Evolutionary conservation across 2,329 filamentous ascomycete species (phyloP).

Genomic region (Zymoseptoria tritici): DNA sequence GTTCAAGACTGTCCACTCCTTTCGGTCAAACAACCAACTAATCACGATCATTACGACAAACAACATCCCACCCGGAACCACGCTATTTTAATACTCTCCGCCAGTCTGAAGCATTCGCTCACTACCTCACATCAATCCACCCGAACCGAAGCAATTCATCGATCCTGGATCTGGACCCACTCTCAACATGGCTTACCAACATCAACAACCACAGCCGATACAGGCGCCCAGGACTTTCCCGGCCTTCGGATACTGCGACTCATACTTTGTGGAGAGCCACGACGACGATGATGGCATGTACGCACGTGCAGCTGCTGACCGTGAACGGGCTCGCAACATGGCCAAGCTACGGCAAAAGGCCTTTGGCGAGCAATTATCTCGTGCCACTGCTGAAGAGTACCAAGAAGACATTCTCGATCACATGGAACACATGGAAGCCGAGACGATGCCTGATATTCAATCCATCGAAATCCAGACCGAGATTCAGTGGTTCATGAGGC

Average conservation of each 20-base stretch:
- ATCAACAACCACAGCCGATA: conserved; percentile 15
- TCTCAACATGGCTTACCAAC: conserved; percentile 49
- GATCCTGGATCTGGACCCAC: conserved; percentile 32
- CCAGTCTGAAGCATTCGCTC: conserved; percentile 27
- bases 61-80: conserved; percentile 40
- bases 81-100: conserved; percentile 43
- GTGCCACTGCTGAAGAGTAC: conserved; percentile 79
- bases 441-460: conserved; percentile 90
- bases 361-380: conserved; percentile 82
- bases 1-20: conserved; percentile 33
- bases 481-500: conserved; percentile 99
- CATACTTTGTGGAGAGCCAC: conserved; percentile 59
- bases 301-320: conserved; percentile 55
- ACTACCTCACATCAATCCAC: conserved; percentile 31
- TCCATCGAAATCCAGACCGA: conserved; percentile 98
- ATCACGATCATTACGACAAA: conserved; percentile 46
- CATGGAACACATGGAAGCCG: conserved; percentile 91
- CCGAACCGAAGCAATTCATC: conserved; percentile 28
- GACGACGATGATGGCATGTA: conserved; percentile 48
- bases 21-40: conserved; percentile 48
- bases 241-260: conserved; percentile 58
- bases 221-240: conserved; percentile 37
- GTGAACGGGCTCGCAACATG: conserved; percentile 70
- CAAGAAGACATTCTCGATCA: conserved; percentile 89
- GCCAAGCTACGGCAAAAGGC: conserved; percentile 78